Evolutionary conservation across 2,329 filamentous ascomycete genomes (phyloP), one percentile per base, ranked within the genome.

Genomic region (Rutstroemia sp.): DNA sequence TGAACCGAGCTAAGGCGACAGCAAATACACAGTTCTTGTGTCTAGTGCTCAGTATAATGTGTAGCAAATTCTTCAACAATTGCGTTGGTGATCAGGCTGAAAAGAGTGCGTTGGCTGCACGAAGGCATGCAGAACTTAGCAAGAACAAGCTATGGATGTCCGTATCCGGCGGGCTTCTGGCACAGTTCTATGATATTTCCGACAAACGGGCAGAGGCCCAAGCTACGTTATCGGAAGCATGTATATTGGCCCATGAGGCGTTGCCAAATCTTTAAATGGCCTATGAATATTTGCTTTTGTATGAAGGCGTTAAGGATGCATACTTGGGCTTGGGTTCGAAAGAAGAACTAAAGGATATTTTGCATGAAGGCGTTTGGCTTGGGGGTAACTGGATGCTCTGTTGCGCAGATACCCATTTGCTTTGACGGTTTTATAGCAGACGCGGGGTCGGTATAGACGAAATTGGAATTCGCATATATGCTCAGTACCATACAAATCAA

Each of bases 21-120:
- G 77, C 78, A 54, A 96, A 96, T 69, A 82, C 82, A 30, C 88
- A 95, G 62, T 86, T 92, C 54, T 79, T 91, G n/a, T 86, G 86
- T 49, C 87, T 96, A 61, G 85, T 87, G 5, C 81, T 96, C 58
- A 91, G 85, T 63, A 85, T 94, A 62, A 95, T 96, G 87, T 87
- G 88, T 52, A 84, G 81, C 66, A 82, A 85, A 52, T 87, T 96
- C 54, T 71, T 70, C 54, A 57, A 57, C 5, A 64, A 65, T 49
- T 63, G 68, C 4, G 66, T 96, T 92, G 90, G 90, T 50, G 86
- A 88, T 58, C 88, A 92, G 70, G 86, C 87, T 0, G 78, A 89
- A 58, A 91, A 91, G 72, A 88, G 86, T 66, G 86, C 87, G 4
- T 79, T 80, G 61, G 87, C 88, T 0, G 86, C 84, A 23, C 79